A percentile compares a stretch with the other conserved stretches of the same genome.
These are phyloP conservation scores for Thalassiosira sp. DNA, from an alignment of 352 stramenopile genomes.

Conservation along the genomic window DNA sequence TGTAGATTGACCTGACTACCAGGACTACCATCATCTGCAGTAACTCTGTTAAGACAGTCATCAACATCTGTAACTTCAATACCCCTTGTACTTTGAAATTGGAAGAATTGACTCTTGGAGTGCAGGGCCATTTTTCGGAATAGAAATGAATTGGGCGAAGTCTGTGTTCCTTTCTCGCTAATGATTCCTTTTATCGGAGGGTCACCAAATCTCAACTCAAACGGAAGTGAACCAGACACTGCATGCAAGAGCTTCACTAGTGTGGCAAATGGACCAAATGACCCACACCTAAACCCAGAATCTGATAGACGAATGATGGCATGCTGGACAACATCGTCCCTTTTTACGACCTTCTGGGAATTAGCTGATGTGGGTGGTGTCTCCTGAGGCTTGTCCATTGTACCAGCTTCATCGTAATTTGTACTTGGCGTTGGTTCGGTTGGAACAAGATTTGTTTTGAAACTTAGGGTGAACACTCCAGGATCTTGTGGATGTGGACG, in stretches of 20 bases:
- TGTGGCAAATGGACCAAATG: constrained; percentile 81
- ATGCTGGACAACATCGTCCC: constrained; percentile 82
- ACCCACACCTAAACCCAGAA: constrained; percentile 82
- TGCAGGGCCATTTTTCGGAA: constrained; percentile 75
- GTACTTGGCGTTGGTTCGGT: constrained; percentile 33
- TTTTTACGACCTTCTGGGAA: constrained; percentile 59
- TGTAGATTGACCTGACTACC: constrained; percentile 19
- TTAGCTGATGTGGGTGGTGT: constrained; percentile 25
- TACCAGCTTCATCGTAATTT: constrained; percentile 46
- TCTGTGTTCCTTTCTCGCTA: constrained; percentile 69
- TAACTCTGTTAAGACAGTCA: constrained; percentile 29
- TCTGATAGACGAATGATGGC: constrained; percentile 82
- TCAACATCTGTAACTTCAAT: constrained; percentile 35
- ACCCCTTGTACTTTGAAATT: constrained; percentile 33
- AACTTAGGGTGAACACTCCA: constrained; percentile 83
- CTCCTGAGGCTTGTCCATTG: constrained; percentile 29
- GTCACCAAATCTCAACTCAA: constrained; percentile 77
- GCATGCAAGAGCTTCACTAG: constrained; percentile 79
- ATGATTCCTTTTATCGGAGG: constrained; percentile 79
- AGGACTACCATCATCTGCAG: neutral
- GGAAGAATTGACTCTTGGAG: constrained; percentile 53
- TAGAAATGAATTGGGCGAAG: constrained; percentile 78
- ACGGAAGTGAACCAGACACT: constrained; percentile 80
- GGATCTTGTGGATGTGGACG: constrained; percentile 75
- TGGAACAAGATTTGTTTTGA: constrained; percentile 82